A percentile compares a stretch with the other conserved stretches of the same genome.
phyloP scores from a whole-genome alignment of 139 green algal genomes.

The Spirogloea muscicola region DNA sequence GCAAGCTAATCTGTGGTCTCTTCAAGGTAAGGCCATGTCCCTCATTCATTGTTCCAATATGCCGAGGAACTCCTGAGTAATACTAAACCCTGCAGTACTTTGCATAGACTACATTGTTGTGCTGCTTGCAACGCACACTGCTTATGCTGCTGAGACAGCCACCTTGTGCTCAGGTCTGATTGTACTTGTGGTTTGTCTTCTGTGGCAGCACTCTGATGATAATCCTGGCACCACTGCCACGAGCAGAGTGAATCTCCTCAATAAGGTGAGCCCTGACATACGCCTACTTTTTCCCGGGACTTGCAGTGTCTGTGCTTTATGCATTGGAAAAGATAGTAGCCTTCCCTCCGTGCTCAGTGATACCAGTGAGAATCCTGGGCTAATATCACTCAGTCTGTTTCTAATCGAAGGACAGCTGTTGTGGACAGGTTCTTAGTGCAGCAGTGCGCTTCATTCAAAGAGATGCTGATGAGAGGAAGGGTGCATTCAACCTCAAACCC shows the following conservation, averaged over 20 bases:
- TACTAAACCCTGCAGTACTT: no score
- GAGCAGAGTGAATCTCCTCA: slow-evolving; percentile 41
- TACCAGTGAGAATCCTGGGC: no score
- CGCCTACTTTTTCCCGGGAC: no score
- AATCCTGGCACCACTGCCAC: slow-evolving; percentile 25
- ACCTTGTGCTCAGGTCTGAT: neutral
- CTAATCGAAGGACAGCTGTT: no score
- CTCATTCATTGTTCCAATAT: neutral
- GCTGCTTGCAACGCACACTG: neutral
- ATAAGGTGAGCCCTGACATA: no score
- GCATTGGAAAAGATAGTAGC: no score
- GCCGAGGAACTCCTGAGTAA: no score
- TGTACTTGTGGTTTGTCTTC: slow-evolving; percentile 31
- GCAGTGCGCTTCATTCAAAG: slow-evolving; percentile 63
- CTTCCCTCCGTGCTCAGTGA: no score
- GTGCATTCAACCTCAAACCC: slow-evolving; percentile 82
- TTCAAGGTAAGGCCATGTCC: slow-evolving; percentile 32
- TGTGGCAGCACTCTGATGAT: slow-evolving; percentile 48
- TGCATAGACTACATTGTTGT: neutral
- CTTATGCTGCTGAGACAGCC: slow-evolving; percentile 9
- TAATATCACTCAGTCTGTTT: no score
- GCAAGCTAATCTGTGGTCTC: slow-evolving; percentile 54
- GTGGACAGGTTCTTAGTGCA: slow-evolving; percentile 66
- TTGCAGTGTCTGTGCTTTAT: no score
- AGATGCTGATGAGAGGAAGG: slow-evolving; percentile 70